Evolutionary conservation across 345 rosid genomes (phyloP).

Genomic region (Barbarea vulgaris): DNA sequence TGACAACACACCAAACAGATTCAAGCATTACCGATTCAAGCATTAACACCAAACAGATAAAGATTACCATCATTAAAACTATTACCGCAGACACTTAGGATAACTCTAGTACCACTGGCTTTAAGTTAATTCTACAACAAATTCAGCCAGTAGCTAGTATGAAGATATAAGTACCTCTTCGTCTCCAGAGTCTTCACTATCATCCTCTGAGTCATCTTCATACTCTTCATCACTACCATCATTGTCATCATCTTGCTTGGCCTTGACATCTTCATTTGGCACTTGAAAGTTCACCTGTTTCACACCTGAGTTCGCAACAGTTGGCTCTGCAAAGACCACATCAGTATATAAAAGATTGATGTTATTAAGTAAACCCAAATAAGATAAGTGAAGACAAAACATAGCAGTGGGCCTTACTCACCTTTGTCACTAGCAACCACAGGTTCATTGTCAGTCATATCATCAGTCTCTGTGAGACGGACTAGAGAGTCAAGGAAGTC

Average conservation of each 20-base stretch:
- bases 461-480: slow-evolving; percentile 35
- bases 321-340: slow-evolving; percentile 34
- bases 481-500: slow-evolving; percentile 42
- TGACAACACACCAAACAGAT: too few species aligned
- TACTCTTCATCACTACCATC: slow-evolving; percentile 44
- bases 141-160: neutral
- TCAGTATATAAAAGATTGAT: neutral
- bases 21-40: too few species aligned
- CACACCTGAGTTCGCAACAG: slow-evolving; percentile 25
- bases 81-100: neutral
- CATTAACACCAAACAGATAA: too few species aligned
- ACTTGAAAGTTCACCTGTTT: slow-evolving; percentile 54
- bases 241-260: slow-evolving; percentile 27
- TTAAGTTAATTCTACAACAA: neutral
- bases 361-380: neutral
- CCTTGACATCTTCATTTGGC: slow-evolving; percentile 44
- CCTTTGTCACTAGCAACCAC: slow-evolving; percentile 35
- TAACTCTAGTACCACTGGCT: neutral
- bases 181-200: slow-evolving; percentile 4
- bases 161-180: slow-evolving; percentile 33
- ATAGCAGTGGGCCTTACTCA: slow-evolving; percentile 17
- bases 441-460: slow-evolving; percentile 16
- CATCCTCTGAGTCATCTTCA: slow-evolving; percentile 32
- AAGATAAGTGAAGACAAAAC: neutral
- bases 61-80: neutral